phyloP scores from a whole-genome alignment of 768 basidiomycete species.

The Panaeolus papilionaceus region DNA sequence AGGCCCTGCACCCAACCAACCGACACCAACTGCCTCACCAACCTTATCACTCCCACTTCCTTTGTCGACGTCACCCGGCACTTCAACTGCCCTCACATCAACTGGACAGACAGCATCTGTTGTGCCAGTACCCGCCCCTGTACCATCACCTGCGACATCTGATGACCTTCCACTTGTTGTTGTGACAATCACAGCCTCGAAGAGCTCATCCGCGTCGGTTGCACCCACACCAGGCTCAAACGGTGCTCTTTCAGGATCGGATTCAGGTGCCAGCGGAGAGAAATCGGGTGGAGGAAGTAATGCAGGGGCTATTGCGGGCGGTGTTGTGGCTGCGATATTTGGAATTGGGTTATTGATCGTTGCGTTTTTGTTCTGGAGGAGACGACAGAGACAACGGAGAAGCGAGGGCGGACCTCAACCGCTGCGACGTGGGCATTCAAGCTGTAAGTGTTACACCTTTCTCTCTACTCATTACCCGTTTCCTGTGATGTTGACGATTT shows the following conservation, averaged over 20 bases:
- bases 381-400: not conserved
- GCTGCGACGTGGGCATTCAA: conserved; percentile 1
- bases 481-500: not conserved
- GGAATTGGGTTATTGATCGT: not conserved
- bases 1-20: not conserved
- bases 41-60: not conserved
- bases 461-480: not conserved
- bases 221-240: not conserved
- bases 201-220: not conserved
- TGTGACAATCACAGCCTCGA: not conserved
- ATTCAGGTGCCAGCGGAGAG: not conserved
- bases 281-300: not conserved
- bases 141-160: not conserved
- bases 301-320: not conserved
- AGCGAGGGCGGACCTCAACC: not conserved
- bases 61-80: not conserved
- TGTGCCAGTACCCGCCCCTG: not conserved
- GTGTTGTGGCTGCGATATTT: not conserved
- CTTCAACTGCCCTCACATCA: not conserved
- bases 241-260: not conserved
- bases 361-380: conserved; percentile 2
- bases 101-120: not conserved
- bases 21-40: not conserved
- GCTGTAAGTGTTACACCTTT: not conserved
- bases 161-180: not conserved